Evolutionary conservation across 2,329 filamentous ascomycete genomes (phyloP).

Genomic region (Xylariaceae sp.): DNA sequence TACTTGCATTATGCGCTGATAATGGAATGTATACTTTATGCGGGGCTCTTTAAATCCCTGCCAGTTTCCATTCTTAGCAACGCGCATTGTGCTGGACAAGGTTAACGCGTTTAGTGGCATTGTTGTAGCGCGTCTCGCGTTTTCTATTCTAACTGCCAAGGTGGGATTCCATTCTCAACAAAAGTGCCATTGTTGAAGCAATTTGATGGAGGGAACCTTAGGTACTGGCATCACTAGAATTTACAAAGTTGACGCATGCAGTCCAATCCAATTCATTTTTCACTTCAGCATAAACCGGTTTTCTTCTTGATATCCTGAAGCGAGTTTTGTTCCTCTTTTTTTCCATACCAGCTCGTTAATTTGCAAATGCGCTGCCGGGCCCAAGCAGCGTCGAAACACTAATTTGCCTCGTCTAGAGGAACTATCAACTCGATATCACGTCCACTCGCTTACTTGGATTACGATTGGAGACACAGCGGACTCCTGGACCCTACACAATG

Average conservation of each 20-base stretch:
- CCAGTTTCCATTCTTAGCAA: background rate
- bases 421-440: too few relatives aligned
- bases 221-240: too few relatives aligned
- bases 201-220: too few relatives aligned
- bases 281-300: background rate
- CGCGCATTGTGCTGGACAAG: too few relatives aligned
- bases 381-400: conserved; percentile 9
- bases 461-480: too few relatives aligned
- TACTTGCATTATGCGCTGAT: conserved; percentile 9
- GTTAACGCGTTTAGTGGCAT: too few relatives aligned
- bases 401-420: conserved; percentile 3
- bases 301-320: background rate
- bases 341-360: background rate
- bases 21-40: background rate
- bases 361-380: conserved; percentile 11
- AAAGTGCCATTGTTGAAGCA: too few relatives aligned
- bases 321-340: background rate
- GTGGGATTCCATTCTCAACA: too few relatives aligned
- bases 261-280: background rate
- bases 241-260: conserved; percentile 3
- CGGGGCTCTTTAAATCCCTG: conserved; percentile 16
- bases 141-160: conserved; percentile 19
- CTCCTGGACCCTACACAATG: too few relatives aligned
- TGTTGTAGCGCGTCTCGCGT: conserved; percentile 17
- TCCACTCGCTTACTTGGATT: too few relatives aligned